Base-by-base conservation (phyloP, 2,329 filamentous ascomycete species). In the Fusarium sp. region DNA sequence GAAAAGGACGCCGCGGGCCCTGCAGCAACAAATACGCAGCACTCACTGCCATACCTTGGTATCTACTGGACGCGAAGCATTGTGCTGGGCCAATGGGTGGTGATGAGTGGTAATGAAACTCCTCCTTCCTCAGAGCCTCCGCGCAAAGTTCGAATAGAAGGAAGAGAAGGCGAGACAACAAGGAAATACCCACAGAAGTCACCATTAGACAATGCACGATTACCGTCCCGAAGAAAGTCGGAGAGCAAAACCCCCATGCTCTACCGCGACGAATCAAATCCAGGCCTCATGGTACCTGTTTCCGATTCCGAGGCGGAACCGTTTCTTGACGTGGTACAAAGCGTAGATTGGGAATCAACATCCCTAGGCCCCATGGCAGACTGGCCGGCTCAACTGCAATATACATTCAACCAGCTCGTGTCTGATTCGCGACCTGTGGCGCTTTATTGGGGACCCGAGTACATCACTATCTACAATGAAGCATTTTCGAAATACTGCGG, bases 381-480 rank as follows among this genome's bases (percentile, higher is more conserved):
- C 54, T 88, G 86, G 86, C 79, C 83, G n/a, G 53, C 78, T 8
- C 78, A 82, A 24, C 80, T 88, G 24, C 83, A 84, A 34, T 82
- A 86, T 58, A 79, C 79, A 7, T 82, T 82, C 55, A 80, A 81
- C 42, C 80, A 85, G 62, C 77, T 83, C 16, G 78, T 85, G 46
- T 80, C 81, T 20, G 83, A 85, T 71, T 81, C 81, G 8, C 78
- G 81, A 20, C 86, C 87, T 7, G 84, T 86, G 25, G 87, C 87
- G 12, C 88, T 90, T 79, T 91, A 90, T 71, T 91, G 89, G 89
- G 89, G 89, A 2, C 81, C 85, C 4, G 84, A 90, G 34, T 83
- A 88, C 49, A 84, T 89, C 24, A 88, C 88, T 10, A 87, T 92
- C 6, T 92, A 92, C 79, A 92, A 92, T 68, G 89, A 91, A 75